These are phyloP conservation scores for Zasmidium angulare DNA, from an alignment of 2,329 filamentous ascomycete species.

Conservation along the genomic window DNA sequence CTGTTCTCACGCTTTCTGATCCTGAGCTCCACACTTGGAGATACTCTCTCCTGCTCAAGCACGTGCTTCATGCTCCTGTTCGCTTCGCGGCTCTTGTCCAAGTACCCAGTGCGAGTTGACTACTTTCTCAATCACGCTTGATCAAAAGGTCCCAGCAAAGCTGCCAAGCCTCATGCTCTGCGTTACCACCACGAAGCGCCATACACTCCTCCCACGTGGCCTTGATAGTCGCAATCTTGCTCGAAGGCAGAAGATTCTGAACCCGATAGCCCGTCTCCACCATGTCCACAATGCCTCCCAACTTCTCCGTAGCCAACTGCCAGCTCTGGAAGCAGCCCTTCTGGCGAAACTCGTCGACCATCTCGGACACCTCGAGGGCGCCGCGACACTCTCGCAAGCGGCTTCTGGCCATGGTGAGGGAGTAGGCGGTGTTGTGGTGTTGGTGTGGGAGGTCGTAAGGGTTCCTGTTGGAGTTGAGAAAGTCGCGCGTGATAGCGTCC, in stretches of 20 bases:
- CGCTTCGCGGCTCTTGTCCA: slow-evolving; percentile 12
- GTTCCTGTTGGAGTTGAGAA: neutral
- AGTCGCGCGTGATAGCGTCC: slow-evolving; percentile 1
- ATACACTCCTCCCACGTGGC: neutral
- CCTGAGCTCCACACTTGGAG: too few species aligned
- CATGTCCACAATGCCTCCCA: neutral
- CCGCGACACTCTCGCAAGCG: neutral
- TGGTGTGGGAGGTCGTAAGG: neutral
- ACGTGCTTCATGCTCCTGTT: slow-evolving; percentile 23
- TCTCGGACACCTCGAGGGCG: neutral
- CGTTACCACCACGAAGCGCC: neutral
- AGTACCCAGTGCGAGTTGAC: neutral
- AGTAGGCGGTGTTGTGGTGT: neutral
- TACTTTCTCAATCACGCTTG: neutral
- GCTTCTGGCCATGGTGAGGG: neutral
- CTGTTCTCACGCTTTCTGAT: too few species aligned
- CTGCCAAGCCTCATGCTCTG: neutral
- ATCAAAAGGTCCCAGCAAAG: neutral
- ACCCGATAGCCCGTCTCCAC: neutral
- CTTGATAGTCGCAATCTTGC: neutral
- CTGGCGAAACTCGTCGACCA: neutral
- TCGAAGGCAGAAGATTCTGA: neutral
- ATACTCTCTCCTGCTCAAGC: too few species aligned
- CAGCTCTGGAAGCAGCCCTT: neutral
- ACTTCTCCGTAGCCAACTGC: neutral